A percentile compares a stretch with the other conserved stretches of the same genome.
phyloP scores from a whole-genome alignment of 2,329 filamentous ascomycete species.

The Botrytis hyacinthi region DNA sequence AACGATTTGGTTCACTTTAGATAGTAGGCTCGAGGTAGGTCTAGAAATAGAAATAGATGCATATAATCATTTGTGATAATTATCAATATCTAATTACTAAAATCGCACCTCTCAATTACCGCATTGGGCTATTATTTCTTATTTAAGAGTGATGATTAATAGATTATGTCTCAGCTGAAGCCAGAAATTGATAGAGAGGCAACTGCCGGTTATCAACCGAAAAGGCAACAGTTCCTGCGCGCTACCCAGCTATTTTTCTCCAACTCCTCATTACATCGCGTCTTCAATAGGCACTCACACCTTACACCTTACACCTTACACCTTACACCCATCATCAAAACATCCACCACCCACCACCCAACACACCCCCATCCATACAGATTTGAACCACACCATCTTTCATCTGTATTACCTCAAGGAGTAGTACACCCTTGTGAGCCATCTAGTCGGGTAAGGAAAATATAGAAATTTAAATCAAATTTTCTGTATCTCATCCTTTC shows the following conservation, averaged over 20 bases:
- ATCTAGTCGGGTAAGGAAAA: constrained; percentile 17
- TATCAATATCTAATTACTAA: background rate
- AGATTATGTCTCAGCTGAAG: background rate
- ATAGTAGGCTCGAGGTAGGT: background rate
- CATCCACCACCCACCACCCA: constrained; percentile 4
- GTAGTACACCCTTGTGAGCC: constrained; percentile 19
- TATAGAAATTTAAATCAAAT: background rate
- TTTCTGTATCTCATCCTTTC: constrained; percentile 2
- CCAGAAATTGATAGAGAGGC: constrained; percentile 4
- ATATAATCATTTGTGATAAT: background rate
- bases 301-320: background rate
- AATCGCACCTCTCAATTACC: background rate
- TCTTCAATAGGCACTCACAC: constrained; percentile 7
- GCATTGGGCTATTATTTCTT: background rate
- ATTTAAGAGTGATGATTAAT: background rate
- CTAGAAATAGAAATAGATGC: background rate
- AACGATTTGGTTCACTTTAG: background rate
- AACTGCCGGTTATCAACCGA: constrained; percentile 8
- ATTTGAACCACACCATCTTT: constrained; percentile 12
- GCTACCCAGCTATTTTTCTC: constrained; percentile 5
- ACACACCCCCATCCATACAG: background rate
- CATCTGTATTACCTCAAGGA: constrained; percentile 13
- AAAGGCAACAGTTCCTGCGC: constrained; percentile 3
- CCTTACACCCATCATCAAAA: background rate
- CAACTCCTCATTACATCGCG: constrained; percentile 9